Conservation (phyloP, 2,329 filamentous ascomycete species). For the Aspergillus candidus region DNA sequence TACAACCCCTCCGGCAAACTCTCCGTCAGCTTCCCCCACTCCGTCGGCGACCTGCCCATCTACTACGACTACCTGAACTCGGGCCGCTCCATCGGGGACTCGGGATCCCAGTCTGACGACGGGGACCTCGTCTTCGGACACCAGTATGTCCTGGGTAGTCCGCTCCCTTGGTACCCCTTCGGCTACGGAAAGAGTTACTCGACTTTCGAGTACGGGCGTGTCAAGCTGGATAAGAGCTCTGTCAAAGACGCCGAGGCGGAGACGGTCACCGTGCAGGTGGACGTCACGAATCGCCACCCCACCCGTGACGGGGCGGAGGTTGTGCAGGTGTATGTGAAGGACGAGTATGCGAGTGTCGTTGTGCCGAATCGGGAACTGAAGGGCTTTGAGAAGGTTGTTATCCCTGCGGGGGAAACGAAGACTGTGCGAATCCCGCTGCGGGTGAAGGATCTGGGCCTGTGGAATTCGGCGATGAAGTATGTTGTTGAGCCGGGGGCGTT, state of each 20-base stretch:
- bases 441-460: slow-evolving; percentile 49
- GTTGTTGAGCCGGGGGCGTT: slow-evolving; percentile 69
- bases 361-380: slow-evolving; percentile 60
- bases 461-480: slow-evolving; percentile 59
- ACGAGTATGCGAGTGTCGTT: slow-evolving; percentile 56
- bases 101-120: slow-evolving; percentile 50
- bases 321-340: slow-evolving; percentile 62
- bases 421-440: slow-evolving; percentile 48
- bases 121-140: slow-evolving; percentile 59
- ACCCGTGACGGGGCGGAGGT: slow-evolving; percentile 58
- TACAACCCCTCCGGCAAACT: slow-evolving; percentile 62
- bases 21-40: slow-evolving; percentile 60
- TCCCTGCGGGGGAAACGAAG: slow-evolving; percentile 55
- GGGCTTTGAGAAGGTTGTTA: slow-evolving; percentile 60
- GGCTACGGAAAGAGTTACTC: slow-evolving; percentile 63
- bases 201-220: slow-evolving; percentile 50
- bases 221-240: slow-evolving; percentile 33
- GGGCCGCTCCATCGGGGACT: slow-evolving; percentile 49
- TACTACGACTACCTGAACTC: slow-evolving; percentile 71
- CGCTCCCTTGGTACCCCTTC: slow-evolving; percentile 58
- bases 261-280: slow-evolving; percentile 47
- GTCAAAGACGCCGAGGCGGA: slow-evolving; percentile 51
- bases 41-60: slow-evolving; percentile 60
- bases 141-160: slow-evolving; percentile 58
- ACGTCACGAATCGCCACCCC: slow-evolving; percentile 53